Base-by-base conservation (phyloP, 2,329 filamentous ascomycete genomes). In the Aureobasidium sp. region DNA sequence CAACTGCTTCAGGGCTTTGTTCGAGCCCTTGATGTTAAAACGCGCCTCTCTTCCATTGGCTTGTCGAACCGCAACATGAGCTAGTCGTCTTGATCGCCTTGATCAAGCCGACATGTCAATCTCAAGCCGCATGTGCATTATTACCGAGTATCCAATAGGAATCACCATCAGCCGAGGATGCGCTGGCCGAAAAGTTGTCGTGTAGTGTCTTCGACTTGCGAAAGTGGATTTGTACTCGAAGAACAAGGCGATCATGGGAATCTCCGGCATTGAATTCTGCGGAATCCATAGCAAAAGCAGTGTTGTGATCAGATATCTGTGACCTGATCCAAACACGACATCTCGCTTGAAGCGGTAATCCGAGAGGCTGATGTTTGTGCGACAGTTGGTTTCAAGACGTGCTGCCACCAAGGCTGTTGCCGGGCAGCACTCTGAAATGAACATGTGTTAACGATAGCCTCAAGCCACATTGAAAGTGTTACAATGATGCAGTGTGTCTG, bases 21-120 rank as follows among this genome's bases (percentile, higher is more conserved):
- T 21, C n/a, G 25, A 37, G 24, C 21, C 21, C 35, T 24, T 47
- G 30, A 25, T 27, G 10, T 25, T 37, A 22, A 37, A 35, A 37
- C 44, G 21, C 44, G 32, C 30, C 22, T 48, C 44, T 34, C n/a
- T 25, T 17, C 22, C 10, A 48, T 48, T 27, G 44, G 44, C 32
- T 39, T 39, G 24, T 19, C 24, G 22, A 14, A 12, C 8, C 34
- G 24, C 34, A 29, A 39, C 24, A 24, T 49, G 45, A 39, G 21
- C 45, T 17, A 6, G 4, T 4, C 29, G 19, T 27, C 16, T 27
- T 39, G 45, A 38, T 39, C 16, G 45, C 45, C 45, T 49, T 49
- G 17, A 21, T 22, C 22, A 16, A 29, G 45, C 35, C 35, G 35
- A 30, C 44, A 30, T 21, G 27, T 48, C 32, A 35, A 48, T 48